These are phyloP conservation scores for Centaurea solstitialis DNA, from an alignment of 129 eudicot species.

Conservation along the genomic window DNA sequence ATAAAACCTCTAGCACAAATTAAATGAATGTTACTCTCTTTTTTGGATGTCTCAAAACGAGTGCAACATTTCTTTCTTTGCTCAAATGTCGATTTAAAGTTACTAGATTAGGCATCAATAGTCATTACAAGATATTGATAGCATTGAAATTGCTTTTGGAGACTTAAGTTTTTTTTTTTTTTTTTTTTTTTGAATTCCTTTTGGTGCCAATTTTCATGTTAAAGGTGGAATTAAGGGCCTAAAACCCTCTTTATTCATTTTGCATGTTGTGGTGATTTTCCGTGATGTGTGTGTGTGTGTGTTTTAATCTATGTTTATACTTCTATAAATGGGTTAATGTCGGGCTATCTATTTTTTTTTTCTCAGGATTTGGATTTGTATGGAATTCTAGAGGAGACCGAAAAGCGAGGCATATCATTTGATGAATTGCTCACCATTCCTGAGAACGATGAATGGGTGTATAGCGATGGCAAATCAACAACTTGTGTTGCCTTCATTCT, in stretches of 20 bases:
- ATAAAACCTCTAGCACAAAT: neutral
- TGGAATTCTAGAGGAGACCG: constrained; percentile 76
- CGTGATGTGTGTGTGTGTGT: neutral
- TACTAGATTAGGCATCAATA: neutral
- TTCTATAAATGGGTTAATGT: too few relatives aligned
- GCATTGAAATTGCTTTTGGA: neutral
- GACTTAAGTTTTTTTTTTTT: neutral
- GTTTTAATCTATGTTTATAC: too few relatives aligned
- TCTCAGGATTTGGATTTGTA: constrained; percentile 89
- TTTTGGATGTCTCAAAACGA: too few relatives aligned
- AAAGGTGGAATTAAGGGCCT: neutral
- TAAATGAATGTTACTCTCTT: too few relatives aligned
- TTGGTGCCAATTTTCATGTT: neutral
- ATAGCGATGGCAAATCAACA: constrained; percentile 98
- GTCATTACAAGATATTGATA: neutral
- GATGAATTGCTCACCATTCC: constrained; percentile 96
- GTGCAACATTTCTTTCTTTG: too few relatives aligned
- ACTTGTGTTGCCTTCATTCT: constrained; percentile 98
- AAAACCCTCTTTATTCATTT: neutral
- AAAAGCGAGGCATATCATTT: constrained; percentile 77
- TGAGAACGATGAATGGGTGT: constrained; percentile 96
- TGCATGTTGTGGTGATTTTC: neutral
- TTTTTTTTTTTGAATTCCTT: too few relatives aligned
- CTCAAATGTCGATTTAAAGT: too few relatives aligned
- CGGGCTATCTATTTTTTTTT: neutral